Conservation (phyloP, 1,139 yeast species). For the Lodderomyces elongisporus region DNA sequence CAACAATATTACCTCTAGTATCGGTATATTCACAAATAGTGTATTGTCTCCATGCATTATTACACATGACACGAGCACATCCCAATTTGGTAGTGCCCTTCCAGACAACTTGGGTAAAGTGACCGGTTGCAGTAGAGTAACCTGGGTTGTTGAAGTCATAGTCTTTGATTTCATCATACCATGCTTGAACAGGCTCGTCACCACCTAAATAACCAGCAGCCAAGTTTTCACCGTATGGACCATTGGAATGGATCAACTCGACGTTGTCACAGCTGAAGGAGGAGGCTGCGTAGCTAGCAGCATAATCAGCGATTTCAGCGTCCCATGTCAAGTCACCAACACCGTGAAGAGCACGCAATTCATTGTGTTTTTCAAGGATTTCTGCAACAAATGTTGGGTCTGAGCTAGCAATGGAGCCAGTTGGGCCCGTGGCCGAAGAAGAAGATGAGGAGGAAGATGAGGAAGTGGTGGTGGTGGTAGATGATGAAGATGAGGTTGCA, state of each 20-base stretch:
- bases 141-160: conserved; percentile 48
- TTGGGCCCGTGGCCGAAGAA: conserved; percentile 12
- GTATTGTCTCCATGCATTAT: conserved; percentile 49
- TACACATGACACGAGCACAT: conserved; percentile 58
- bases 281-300: conserved; percentile 40
- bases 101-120: conserved; percentile 89
- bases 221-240: conserved; percentile 82
- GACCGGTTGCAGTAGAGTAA: conserved; percentile 44
- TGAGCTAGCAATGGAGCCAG: conserved; percentile 20
- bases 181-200: conserved; percentile 65
- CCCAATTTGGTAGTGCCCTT: conserved; percentile 63
- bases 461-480: conserved; percentile 16
- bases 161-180: conserved; percentile 69
- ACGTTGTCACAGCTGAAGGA: conserved; percentile 51
- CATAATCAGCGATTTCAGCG: conserved; percentile 40
- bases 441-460: conserved; percentile 19
- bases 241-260: conserved; percentile 47
- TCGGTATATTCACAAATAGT: conserved; percentile 56
- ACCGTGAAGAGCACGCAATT: conserved; percentile 50
- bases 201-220: conserved; percentile 63
- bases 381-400: conserved; percentile 22
- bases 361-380: conserved; percentile 48
- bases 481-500: conserved; percentile 16
- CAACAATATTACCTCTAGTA: conserved; percentile 55
- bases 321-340: conserved; percentile 47